phyloP scores from a whole-genome alignment of 2,329 filamentous ascomycete genomes.

The Trichoderma koningiopsis region DNA sequence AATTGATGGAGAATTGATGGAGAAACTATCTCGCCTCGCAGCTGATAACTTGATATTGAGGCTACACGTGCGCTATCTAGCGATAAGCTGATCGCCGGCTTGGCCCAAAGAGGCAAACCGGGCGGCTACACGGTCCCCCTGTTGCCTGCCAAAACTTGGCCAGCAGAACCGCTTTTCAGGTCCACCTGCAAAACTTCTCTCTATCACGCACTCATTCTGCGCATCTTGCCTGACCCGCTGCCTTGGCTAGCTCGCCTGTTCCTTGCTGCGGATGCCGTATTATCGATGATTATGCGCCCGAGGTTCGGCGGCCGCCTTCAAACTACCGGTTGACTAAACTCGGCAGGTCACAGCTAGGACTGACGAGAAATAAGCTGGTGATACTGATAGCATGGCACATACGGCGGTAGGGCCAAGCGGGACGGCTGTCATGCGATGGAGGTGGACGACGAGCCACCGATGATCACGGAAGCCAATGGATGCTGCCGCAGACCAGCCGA shows the following conservation, averaged over 20 bases:
- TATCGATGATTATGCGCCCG: conserved; percentile 12
- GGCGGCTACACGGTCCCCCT: not conserved
- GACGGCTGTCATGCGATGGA: not conserved
- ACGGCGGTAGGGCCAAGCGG: not conserved
- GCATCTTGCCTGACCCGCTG: conserved; percentile 3
- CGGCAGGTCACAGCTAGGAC: conserved; percentile 1
- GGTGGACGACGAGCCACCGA: not conserved
- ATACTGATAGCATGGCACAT: not conserved
- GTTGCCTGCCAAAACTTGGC: not conserved
- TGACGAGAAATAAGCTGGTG: not conserved
- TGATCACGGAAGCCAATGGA: conserved; percentile 20
- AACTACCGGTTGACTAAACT: conserved; percentile 16
- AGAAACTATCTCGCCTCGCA: conserved; percentile 7
- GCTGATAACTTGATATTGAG: not conserved
- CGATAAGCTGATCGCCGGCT: not conserved
- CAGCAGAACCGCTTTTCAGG: conserved; percentile 22
- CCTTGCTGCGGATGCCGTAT: conserved; percentile 1
- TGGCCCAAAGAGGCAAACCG: conserved; percentile 12
- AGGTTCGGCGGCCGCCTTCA: conserved; percentile 1
- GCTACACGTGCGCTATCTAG: not conserved
- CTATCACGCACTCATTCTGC: conserved; percentile 3
- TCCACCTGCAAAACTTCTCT: conserved; percentile 24
- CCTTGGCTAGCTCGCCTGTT: not conserved
- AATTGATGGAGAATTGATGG: conserved; percentile 6
- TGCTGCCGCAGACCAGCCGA: conserved; percentile 7